Percentiles rank a stretch among this genome's conserved stretches.
Evolutionary conservation across 2,329 filamentous ascomycete genomes (phyloP).

Genomic region (Talaromyces marneffei): DNA sequence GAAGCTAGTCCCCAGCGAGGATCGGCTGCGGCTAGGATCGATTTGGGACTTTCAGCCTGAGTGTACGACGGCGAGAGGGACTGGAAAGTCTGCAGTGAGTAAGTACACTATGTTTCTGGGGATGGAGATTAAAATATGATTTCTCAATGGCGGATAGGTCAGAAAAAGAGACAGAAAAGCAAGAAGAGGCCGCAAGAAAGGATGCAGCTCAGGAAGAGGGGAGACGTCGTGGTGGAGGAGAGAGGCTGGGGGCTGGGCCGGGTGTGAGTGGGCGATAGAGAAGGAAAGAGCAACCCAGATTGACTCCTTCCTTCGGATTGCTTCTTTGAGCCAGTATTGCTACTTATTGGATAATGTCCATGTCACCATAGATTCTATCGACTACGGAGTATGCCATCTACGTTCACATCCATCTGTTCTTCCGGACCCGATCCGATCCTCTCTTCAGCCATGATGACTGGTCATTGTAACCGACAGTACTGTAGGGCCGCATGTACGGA

Average conservation of each 20-base stretch:
- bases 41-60: neutral
- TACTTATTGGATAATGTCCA: neutral
- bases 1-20: constrained; percentile 2
- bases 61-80: neutral
- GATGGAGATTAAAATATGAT: constrained; percentile 1
- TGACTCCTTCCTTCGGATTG: neutral
- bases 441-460: neutral
- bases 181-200: neutral
- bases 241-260: neutral
- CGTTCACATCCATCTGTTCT: neutral
- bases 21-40: neutral
- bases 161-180: constrained; percentile 12
- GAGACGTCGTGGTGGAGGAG: neutral
- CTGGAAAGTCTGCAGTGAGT: neutral
- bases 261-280: neutral
- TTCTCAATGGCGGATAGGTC: constrained; percentile 10
- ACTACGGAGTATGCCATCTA: neutral
- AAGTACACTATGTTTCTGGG: neutral
- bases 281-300: constrained; percentile 8
- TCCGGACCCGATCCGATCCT: no score
- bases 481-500: neutral
- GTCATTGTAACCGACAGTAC: neutral
- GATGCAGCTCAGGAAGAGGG: neutral
- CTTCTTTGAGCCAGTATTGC: neutral
- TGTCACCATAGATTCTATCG: neutral